A percentile compares a stretch with the other conserved stretches of the same genome.
Evolutionary conservation across 768 basidiomycete species (phyloP).

Genomic region (Astraeus odoratus): DNA sequence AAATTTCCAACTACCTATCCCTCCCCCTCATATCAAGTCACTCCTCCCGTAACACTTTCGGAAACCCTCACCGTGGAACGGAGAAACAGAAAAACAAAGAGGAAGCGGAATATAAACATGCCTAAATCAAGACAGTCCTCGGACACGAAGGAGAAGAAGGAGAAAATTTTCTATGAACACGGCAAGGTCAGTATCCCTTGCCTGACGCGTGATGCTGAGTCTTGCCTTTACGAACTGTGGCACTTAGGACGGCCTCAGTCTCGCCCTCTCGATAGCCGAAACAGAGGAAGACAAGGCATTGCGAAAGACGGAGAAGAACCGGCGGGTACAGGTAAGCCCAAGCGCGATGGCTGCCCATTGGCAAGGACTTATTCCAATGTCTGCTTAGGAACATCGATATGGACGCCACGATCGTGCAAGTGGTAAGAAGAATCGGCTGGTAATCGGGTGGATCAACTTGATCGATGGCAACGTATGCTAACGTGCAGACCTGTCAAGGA

Average conservation of each 20-base stretch:
- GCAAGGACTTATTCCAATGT: constrained; percentile 11
- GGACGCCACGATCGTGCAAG: constrained; percentile 22
- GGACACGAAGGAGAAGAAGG: constrained; percentile 20
- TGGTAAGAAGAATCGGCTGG: constrained; percentile 33
- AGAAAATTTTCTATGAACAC: constrained; percentile 25
- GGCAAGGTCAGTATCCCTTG: constrained; percentile 22
- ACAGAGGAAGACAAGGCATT: constrained; percentile 39
- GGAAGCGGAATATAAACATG: no score
- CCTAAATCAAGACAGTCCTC: constrained; percentile 19
- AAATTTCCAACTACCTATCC: no score
- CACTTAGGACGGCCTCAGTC: constrained; percentile 37
- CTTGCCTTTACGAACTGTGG: constrained; percentile 14
- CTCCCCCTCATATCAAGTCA: no score
- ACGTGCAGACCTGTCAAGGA: constrained; percentile 23
- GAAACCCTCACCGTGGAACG: no score
- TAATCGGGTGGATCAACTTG: constrained; percentile 18
- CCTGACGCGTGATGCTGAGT: constrained; percentile 2
- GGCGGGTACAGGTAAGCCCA: constrained; percentile 31
- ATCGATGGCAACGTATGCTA: not conserved
- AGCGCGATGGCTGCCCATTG: constrained; percentile 10
- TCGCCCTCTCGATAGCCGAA: constrained; percentile 42
- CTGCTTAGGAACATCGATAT: constrained; percentile 22
- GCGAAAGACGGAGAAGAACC: constrained; percentile 34
- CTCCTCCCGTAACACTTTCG: no score
- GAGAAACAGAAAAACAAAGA: no score